These are phyloP conservation scores for Madurella fahalii DNA, from an alignment of 2,329 filamentous ascomycete genomes.

Conservation along the genomic window DNA sequence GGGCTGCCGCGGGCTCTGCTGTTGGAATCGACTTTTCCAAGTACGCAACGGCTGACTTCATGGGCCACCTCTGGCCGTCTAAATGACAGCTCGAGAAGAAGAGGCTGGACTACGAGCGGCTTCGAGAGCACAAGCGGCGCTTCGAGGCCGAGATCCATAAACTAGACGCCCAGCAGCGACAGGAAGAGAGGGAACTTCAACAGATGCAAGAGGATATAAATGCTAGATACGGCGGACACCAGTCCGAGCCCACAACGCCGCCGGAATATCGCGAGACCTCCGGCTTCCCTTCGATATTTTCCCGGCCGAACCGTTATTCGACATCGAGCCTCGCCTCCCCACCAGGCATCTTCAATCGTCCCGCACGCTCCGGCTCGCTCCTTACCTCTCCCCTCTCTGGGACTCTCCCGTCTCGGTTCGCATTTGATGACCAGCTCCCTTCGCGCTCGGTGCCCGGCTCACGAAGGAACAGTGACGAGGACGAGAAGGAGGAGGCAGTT, in stretches of 20 bases:
- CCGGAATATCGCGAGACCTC: conserved; percentile 80
- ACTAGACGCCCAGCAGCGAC: conserved; percentile 78
- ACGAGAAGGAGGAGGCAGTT: conserved; percentile 76
- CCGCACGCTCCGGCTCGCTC: conserved; percentile 72
- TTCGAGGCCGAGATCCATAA: conserved; percentile 93
- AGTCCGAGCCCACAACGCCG: conserved; percentile 93
- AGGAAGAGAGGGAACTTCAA: conserved; percentile 77
- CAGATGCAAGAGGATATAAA: conserved; percentile 75
- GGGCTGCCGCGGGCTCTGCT: not conserved
- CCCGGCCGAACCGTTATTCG: conserved; percentile 82
- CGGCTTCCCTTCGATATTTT: conserved; percentile 75
- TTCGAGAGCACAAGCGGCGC: conserved; percentile 80
- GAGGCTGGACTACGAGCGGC: conserved; percentile 84
- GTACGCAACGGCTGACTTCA: conserved; percentile 12
- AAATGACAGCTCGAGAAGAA: conserved; percentile 79
- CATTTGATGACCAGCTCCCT: conserved; percentile 62
- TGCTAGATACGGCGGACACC: conserved; percentile 61
- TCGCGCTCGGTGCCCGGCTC: conserved; percentile 84
- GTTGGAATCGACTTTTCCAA: not conserved
- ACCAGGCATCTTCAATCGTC: conserved; percentile 68
- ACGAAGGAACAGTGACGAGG: conserved; percentile 85
- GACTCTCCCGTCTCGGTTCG: conserved; percentile 55
- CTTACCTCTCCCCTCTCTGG: conserved; percentile 72
- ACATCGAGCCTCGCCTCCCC: conserved; percentile 82
- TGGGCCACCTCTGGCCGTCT: conserved; percentile 4